phyloP scores from a whole-genome alignment of 306 rosid genomes.

The Rubus idaeus region DNA sequence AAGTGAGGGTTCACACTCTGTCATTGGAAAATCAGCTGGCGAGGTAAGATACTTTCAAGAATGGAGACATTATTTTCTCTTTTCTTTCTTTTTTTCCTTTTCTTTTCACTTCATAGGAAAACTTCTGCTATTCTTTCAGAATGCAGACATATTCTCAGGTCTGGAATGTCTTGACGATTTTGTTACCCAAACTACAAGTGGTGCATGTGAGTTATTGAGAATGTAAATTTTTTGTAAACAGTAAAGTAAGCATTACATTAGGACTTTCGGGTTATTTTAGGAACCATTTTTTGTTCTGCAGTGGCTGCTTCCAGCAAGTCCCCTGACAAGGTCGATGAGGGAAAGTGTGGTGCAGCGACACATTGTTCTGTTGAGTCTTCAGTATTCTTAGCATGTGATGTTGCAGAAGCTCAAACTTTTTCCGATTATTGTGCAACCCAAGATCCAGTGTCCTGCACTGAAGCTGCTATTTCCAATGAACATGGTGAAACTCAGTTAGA shows the following conservation, averaged over 20 bases:
- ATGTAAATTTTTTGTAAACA: background rate
- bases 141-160: conserved; percentile 53
- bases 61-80: background rate
- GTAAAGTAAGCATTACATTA: background rate
- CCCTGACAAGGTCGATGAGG: conserved; percentile 21
- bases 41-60: conserved; percentile 43
- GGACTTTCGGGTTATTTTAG: background rate
- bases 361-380: conserved; percentile 24
- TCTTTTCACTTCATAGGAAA: conserved; percentile 9
- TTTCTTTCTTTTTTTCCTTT: background rate
- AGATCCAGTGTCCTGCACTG: conserved; percentile 14
- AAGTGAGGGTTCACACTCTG: conserved; percentile 38
- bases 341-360: conserved; percentile 29
- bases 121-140: conserved; percentile 37
- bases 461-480: conserved; percentile 15
- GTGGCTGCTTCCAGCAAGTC: background rate
- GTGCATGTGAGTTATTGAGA: conserved; percentile 36
- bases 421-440: conserved; percentile 25
- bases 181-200: conserved; percentile 39
- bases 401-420: conserved; percentile 33
- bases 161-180: conserved; percentile 59
- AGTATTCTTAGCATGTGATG: conserved; percentile 28
- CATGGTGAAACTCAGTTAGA: conserved; percentile 25
- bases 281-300: background rate
- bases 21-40: conserved; percentile 40